These are phyloP conservation scores for Populus simonii DNA, from an alignment of 345 rosid species.

Conservation along the genomic window DNA sequence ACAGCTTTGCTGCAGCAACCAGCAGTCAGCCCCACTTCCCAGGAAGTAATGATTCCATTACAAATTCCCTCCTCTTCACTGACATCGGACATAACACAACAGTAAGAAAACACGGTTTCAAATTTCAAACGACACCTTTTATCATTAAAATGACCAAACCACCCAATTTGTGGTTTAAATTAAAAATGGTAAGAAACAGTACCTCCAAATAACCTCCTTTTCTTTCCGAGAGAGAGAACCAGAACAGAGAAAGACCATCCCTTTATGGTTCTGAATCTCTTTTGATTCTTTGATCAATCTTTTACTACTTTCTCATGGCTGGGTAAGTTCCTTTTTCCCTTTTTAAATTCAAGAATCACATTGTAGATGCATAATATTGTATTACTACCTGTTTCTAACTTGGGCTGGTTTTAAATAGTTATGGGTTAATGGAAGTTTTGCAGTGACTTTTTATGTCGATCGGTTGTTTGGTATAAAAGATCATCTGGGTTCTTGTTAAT, in stretches of 20 bases:
- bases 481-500: background rate
- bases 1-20: too few relatives aligned
- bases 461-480: background rate
- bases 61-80: background rate
- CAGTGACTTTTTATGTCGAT: background rate
- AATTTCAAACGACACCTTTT: background rate
- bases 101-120: background rate
- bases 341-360: background rate
- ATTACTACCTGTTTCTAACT: background rate
- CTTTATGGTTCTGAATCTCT: background rate
- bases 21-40: too few relatives aligned
- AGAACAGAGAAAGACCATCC: background rate
- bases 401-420: background rate
- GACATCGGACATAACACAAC: background rate
- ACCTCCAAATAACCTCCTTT: background rate
- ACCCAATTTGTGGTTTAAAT: background rate
- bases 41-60: background rate
- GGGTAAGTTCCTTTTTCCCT: slow-evolving; percentile 8
- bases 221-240: background rate
- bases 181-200: background rate
- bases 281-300: background rate
- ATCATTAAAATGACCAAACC: background rate
- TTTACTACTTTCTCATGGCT: slow-evolving; percentile 11
- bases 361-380: background rate
- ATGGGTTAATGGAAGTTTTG: background rate